Base-by-base conservation (phyloP, 768 basidiomycete genomes). In the Trametes cubensis region DNA sequence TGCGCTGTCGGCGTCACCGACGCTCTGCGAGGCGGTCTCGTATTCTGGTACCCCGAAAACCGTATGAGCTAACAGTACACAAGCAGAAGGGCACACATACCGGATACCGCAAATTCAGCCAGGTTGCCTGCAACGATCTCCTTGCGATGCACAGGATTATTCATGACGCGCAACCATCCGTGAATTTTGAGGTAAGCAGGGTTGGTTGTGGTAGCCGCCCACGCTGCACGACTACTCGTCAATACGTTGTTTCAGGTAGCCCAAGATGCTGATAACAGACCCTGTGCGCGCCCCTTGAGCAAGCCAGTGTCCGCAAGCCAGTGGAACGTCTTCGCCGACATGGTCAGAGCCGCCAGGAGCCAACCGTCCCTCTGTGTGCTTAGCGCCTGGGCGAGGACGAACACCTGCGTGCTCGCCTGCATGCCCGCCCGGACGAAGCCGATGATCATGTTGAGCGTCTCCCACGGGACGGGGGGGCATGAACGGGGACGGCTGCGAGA, bases 121-220 rank as follows among this genome's bases (percentile, higher is more conserved):
- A 92, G 77, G 38, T 83, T 84, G 2, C 85, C 83, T 2, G 89
- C 89, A 3, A 90, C 86, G 26, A 92, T 76, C 71, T 93, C 90
- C 66, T 92, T 85, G 23, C 89, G 82, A 67, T 92, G 86, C 17
- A 66, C 55, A n/a, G 76, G 70, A 44, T 84, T 72, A 62, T 74
- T 76, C 4, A 89, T 82, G 17, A 83, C 71, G 52, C 78, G 77
- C 57, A 87, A 85, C 69, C 88, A 73, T 17, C 90, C 90, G 68
- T 87, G 80, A 71, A 85, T 80, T 21, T 78, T 79, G 46, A 91
- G 70, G 60, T 82, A 92, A 62, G 89, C 82, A 0, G 76, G 49
- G 69, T 90, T 76, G 54, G 74, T 83, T 17, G 85, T 88, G 4
- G 87, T 90, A 2, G 90, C 90, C 20, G 85, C 87, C 87, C 88